A percentile compares a stretch with the other conserved stretches of the same genome.
Conservation (phyloP, 139 green algal species). For the Picochlorum sp. region DNA sequence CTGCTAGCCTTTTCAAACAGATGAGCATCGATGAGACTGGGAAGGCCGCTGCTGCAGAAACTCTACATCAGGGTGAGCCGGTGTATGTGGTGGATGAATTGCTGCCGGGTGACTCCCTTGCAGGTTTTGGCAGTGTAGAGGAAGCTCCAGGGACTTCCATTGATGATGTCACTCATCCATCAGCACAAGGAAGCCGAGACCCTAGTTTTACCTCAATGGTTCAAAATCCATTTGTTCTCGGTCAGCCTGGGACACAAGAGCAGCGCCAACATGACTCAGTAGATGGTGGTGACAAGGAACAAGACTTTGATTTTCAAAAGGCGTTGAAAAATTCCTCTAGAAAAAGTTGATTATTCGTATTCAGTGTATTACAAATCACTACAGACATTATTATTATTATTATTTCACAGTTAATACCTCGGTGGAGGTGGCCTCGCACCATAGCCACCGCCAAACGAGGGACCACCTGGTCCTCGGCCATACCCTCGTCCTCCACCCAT, state of each 20-base stretch:
- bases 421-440: no score
- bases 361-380: no score
- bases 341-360: no score
- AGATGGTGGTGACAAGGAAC: no score
- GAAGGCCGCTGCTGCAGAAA: neutral
- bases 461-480: neutral
- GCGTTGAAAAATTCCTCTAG: no score
- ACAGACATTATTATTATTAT: no score
- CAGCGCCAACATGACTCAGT: no score
- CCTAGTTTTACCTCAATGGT: constrained; percentile 8
- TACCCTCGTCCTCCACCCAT: constrained; percentile 9
- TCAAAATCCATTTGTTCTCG: neutral
- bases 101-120: neutral
- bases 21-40: constrained; percentile 5
- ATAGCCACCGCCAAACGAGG: no score
- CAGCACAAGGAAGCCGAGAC: constrained; percentile 1
- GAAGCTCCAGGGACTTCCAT: neutral
- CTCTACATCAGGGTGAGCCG: neutral
- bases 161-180: neutral
- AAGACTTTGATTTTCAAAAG: no score
- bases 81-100: neutral
- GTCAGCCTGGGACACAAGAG: no score
- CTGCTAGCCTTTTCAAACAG: neutral
- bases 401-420: no score
- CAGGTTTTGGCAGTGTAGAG: neutral